Conservation (phyloP, 1,284 basidiomycete species). For the Lentinus polychrous region DNA sequence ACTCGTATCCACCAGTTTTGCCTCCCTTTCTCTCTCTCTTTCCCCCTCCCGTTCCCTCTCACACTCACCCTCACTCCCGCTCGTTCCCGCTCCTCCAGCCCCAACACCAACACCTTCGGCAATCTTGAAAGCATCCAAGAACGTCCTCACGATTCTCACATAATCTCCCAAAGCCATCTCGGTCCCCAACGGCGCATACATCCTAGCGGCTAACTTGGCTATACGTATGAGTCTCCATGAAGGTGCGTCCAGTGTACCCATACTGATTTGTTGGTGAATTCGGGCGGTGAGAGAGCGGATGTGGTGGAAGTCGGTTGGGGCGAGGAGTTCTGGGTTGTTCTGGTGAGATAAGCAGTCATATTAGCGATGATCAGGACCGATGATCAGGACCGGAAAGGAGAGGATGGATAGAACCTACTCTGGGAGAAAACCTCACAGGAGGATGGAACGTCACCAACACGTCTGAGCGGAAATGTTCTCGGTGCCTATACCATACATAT, state of each 20-base stretch:
- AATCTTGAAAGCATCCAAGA: constrained; percentile 69
- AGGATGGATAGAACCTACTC: constrained; percentile 30
- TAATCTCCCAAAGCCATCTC: constrained; percentile 75
- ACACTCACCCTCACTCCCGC: constrained; percentile 19
- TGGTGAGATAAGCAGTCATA: constrained; percentile 20
- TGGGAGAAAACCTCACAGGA: constrained; percentile 61
- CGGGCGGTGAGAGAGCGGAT: constrained; percentile 57
- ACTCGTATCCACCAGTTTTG: constrained; percentile 24
- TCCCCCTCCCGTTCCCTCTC: constrained; percentile 16
- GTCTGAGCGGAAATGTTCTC: constrained; percentile 79
- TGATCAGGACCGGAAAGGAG: not conserved
- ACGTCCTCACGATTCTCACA: constrained; percentile 65
- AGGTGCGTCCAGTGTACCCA: constrained; percentile 74
- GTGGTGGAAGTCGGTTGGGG: constrained; percentile 52
- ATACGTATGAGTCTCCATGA: constrained; percentile 73
- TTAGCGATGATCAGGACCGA: constrained; percentile 2
- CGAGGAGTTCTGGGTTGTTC: constrained; percentile 66
- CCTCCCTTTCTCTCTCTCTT: constrained; percentile 10
- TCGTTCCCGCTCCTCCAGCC: constrained; percentile 2
- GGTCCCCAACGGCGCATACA: constrained; percentile 81
- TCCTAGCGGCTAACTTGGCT: constrained; percentile 67
- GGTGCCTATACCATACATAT: constrained; percentile 31
- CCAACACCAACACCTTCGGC: constrained; percentile 15
- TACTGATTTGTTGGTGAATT: constrained; percentile 63
- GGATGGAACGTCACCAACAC: constrained; percentile 79